Evolutionary conservation across 257 asterid species (phyloP).

Genomic region (Solanum tarapatanum): DNA sequence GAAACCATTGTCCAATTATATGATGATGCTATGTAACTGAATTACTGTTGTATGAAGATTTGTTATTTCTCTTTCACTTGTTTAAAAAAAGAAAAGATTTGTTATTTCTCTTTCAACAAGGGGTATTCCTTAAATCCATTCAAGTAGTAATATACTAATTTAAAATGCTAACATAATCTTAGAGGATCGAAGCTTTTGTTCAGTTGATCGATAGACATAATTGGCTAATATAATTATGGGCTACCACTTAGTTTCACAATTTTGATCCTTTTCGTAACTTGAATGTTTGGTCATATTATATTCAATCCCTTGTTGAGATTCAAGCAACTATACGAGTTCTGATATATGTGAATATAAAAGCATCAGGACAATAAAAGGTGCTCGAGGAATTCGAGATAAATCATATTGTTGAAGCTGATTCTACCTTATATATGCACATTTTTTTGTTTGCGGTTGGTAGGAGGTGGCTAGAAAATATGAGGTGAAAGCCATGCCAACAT

Average conservation of each 20-base stretch:
- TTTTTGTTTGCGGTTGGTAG: neutral
- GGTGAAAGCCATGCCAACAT: constrained; percentile 40
- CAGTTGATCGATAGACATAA: neutral
- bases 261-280: neutral
- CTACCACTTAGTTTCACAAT: neutral
- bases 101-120: neutral
- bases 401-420: neutral
- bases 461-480: constrained; percentile 28
- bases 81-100: neutral
- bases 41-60: neutral
- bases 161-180: neutral
- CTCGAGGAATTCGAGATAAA: neutral
- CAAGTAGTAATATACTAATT: neutral
- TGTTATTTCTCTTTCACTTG: neutral
- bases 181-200: neutral
- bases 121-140: neutral
- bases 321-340: neutral
- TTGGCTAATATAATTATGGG: neutral
- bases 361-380: neutral
- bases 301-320: neutral
- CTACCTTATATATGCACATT: neutral
- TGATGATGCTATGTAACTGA: neutral
- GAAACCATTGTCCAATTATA: neutral
- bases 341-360: neutral
- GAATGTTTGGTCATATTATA: neutral